A percentile compares a stretch with the other conserved stretches of the same genome.
Evolutionary conservation across 192 early-diverging fungal species (phyloP).

Genomic region (Umbelopsis sp.): DNA sequence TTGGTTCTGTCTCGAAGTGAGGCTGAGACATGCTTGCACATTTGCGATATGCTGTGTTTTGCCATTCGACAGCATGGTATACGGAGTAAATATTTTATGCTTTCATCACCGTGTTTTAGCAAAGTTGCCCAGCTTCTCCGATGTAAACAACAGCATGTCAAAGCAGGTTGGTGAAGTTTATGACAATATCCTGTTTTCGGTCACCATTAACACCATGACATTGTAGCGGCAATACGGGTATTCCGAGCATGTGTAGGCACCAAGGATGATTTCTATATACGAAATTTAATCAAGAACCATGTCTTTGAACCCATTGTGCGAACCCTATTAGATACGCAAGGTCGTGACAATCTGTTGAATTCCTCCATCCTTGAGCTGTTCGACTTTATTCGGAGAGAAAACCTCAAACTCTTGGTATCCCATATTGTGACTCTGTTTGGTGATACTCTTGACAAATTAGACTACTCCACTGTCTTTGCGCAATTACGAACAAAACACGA

Average conservation of each 20-base stretch:
- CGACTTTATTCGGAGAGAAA: constrained; percentile 74
- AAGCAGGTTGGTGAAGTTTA: constrained; percentile 55
- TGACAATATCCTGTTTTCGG: no score
- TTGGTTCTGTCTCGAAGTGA: constrained; percentile 28
- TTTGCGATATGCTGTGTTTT: constrained; percentile 82
- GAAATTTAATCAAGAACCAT: constrained; percentile 74
- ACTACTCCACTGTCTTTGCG: constrained; percentile 67
- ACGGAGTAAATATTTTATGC: constrained; percentile 77
- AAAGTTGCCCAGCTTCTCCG: constrained; percentile 69
- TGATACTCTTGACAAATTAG: constrained; percentile 56
- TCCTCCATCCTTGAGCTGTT: constrained; percentile 92
- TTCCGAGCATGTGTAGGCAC: constrained; percentile 76
- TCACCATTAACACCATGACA: background rate
- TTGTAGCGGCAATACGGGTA: constrained; percentile 75
- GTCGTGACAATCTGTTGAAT: constrained; percentile 81
- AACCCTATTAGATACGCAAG: constrained; percentile 60
- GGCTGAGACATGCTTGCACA: constrained; percentile 52
- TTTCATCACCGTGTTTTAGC: constrained; percentile 59
- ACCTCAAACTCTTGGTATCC: constrained; percentile 68
- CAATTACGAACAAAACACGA: constrained; percentile 60
- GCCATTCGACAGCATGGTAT: constrained; percentile 70
- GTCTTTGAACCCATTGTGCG: constrained; percentile 70
- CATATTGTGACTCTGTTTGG: constrained; percentile 69
- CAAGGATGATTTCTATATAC: constrained; percentile 83
- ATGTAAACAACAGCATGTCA: constrained; percentile 67